Base-by-base conservation (phyloP, 1,139 yeast species). In the Hemisphaericaspora xylanilytica region DNA sequence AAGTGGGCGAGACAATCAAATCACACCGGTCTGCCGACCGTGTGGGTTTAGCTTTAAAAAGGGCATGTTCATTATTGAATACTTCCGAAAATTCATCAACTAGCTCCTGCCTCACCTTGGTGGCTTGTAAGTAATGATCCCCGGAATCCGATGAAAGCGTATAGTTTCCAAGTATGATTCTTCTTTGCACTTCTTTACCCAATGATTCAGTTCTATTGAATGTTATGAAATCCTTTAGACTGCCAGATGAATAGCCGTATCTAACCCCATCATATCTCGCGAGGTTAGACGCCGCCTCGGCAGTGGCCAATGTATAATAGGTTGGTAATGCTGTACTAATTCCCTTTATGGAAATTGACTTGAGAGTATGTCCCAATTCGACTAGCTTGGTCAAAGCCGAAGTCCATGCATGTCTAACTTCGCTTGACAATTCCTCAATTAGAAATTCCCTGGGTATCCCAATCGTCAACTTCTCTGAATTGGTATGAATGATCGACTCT, bases 221-320 rank as follows among this genome's bases (percentile, higher is more conserved):
- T 1, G 75, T 72, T 44, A 80, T 83, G 8, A 69, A 55, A 15
- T 67, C 67, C 10, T 35, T 31, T 32, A 81, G 62, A 21, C 35
- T 32, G 6, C 37, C 40, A 4, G 46, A 40, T 3, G 47, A 37
- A 36, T 59, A 62, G 0, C 97, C 97, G 53, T 85, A 94, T 37
- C 97, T 68, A 17, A 90, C 67, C 2, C 98, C 98, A 60, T 92
- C 98, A 53, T 77, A 94, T 27, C 97, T 70, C 2, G 96, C 78
- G 35, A 94, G 70, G 56, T 94, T 92, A 0, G 98, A 90, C 0
- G 95, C 82, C 0, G 97, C 97, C 55, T 94, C 98, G 0, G 97
- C 86, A 0, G 97, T 87, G 1, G 94, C 89, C 27, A 94, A 53
- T 0, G 96, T 84, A 54, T 86, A 90, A 59, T 94, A 94, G 0